These are phyloP conservation scores for Stenogyne calaminthoides DNA, from an alignment of 305 asterid genomes.

Conservation along the genomic window DNA sequence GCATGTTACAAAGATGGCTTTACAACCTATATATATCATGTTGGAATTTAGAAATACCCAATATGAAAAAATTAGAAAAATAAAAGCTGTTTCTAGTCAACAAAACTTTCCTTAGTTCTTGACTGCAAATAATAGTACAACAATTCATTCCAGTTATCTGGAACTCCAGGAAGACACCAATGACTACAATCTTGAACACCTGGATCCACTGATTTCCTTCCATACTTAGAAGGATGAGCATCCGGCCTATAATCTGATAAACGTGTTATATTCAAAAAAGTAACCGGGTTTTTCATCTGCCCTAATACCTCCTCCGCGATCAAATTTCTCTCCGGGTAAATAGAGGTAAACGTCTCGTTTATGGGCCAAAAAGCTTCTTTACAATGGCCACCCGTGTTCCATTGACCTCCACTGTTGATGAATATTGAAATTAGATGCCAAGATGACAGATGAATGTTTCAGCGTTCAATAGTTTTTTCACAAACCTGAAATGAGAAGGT, in stretches of 20 bases:
- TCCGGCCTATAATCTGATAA: constrained; percentile 77
- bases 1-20: background rate
- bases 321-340: constrained; percentile 55
- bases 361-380: constrained; percentile 68
- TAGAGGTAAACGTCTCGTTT: constrained; percentile 35
- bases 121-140: constrained; percentile 50
- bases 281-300: constrained; percentile 75
- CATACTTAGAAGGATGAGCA: constrained; percentile 91
- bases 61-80: constrained; percentile 8
- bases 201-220: constrained; percentile 45
- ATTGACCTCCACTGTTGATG: constrained; percentile 69
- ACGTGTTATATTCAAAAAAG: constrained; percentile 60
- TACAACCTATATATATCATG: constrained; percentile 16
- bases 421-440: constrained; percentile 5
- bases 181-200: constrained; percentile 94
- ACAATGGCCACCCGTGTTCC: constrained; percentile 95
- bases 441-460: background rate
- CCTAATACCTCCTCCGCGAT: constrained; percentile 57
- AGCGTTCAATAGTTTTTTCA: background rate
- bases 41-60: background rate
- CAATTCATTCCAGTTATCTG: no score
- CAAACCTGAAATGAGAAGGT: constrained; percentile 95
- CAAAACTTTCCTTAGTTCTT: constrained; percentile 26
- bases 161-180: constrained; percentile 99
- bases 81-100: background rate